Evolutionary conservation across 2,329 filamentous ascomycete genomes (phyloP), one percentile per base, ranked within the genome.

Genomic region (Chrysosporium keratinophilum): DNA sequence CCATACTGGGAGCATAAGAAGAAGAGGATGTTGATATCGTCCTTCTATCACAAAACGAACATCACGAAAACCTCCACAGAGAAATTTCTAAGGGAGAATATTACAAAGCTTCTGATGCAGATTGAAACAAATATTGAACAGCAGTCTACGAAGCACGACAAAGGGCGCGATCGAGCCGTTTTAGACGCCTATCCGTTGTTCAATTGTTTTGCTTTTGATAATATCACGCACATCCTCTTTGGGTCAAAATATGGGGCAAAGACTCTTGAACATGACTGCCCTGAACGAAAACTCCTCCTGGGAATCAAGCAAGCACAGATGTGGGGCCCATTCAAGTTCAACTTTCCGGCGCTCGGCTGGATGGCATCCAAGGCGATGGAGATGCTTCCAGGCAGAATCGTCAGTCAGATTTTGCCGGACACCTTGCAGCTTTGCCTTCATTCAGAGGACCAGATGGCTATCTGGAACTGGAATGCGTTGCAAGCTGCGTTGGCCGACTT

Each of bases 281-380:
- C 40, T 20, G 48, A 50, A 15, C 37, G 37, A 19, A 50, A 50
- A n/a, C 42, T 43, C 19, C 48, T 50, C 15, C 23, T 50, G n/a
- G 48, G 48, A 9, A 43, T 50, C 39, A 42, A 50, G 15, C 39
- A 50, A 37, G 48, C 48, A 15, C 48, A 50, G 40, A 50, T 50
- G 48, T 50, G 48, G 47, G 47, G 47, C 14, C 35, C 47, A 11
- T 41, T 50, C 47, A 50, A 50, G 47, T 42, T 50, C 33, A 50
- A 42, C 19, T 50, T 50, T 33, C 47, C 35, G 12, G 14, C n/a
- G 14, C 19, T 50, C 41, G 35, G 19, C n/a, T 50, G 47, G 47
- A 15, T 42, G 14, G 37, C 47, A 6, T 50, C 47, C 9, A 50
- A 50, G n/a, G 37, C 19, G 34, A 41, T 41, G 35, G 35, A 50